A percentile compares a stretch with the other conserved stretches of the same genome.
Evolutionary conservation across 306 rosid species (phyloP).

Genomic region (Argentina anserina): DNA sequence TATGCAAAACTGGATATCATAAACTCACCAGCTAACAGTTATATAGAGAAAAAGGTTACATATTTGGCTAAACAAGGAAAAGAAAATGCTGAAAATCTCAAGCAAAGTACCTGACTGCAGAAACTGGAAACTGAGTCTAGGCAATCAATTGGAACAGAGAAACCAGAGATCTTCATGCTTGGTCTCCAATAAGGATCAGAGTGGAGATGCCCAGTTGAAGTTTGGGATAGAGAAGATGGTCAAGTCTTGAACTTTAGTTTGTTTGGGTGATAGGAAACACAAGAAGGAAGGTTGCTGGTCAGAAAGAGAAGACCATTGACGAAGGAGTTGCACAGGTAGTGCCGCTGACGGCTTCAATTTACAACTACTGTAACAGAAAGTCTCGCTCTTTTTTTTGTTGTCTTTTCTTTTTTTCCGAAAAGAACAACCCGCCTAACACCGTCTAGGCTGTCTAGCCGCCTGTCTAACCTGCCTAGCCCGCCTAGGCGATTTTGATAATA

Average conservation of each 20-base stretch:
- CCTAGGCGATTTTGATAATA: too few relatives aligned
- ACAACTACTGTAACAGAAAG: too few relatives aligned
- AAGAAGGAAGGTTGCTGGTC: too few relatives aligned
- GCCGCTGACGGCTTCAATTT: too few relatives aligned
- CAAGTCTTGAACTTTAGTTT: background rate
- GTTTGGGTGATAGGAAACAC: too few relatives aligned
- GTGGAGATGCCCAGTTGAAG: background rate
- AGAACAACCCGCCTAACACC: too few relatives aligned
- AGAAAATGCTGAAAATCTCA: background rate
- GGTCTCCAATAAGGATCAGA: background rate
- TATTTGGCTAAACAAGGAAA: background rate
- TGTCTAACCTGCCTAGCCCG: too few relatives aligned
- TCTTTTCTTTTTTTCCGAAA: too few relatives aligned
- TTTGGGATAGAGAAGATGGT: background rate
- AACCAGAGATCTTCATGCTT: background rate
- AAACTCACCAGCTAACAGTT: background rate
- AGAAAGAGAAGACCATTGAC: too few relatives aligned
- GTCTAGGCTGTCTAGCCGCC: too few relatives aligned
- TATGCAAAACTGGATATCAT: background rate
- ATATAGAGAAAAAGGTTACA: background rate
- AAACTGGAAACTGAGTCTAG: background rate
- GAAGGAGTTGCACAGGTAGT: too few relatives aligned
- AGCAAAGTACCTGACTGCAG: background rate
- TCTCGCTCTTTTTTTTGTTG: too few relatives aligned
- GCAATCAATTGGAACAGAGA: background rate